A percentile compares a stretch with the other conserved stretches of the same genome.
phyloP scores from a whole-genome alignment of 2,329 filamentous ascomycete genomes.

The Colletotrichum endophyticum region DNA sequence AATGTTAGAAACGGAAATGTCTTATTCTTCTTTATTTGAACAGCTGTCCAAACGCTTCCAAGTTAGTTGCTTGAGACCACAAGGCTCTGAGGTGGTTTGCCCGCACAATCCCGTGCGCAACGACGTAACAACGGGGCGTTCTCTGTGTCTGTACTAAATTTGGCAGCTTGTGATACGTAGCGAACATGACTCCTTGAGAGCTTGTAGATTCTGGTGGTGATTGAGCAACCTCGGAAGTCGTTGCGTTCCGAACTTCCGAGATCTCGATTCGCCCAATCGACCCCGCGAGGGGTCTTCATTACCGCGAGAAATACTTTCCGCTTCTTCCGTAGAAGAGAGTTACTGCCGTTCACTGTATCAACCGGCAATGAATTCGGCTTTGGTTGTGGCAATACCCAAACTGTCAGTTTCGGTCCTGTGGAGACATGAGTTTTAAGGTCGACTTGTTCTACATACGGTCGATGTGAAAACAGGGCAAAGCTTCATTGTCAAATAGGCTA shows the following conservation, averaged over 20 bases:
- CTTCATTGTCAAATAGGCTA: background rate
- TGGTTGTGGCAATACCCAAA: background rate
- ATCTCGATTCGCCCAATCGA: background rate
- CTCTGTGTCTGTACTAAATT: background rate
- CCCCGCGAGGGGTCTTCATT: background rate
- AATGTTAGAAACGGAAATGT: background rate
- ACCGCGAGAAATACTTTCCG: background rate
- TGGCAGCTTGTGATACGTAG: background rate
- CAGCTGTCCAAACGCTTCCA: background rate
- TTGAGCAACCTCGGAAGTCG: background rate
- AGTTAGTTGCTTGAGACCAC: background rate
- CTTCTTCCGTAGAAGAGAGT: background rate
- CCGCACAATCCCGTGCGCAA: background rate
- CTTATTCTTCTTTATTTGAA: too few relatives aligned
- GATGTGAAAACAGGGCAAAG: background rate
- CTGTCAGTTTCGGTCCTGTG: background rate
- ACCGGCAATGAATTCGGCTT: background rate
- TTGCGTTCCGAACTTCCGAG: slow-evolving; percentile 1
- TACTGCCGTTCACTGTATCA: rapidly evolving
- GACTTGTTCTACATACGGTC: background rate
- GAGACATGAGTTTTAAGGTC: background rate
- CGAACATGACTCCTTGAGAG: background rate
- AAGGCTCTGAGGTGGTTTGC: background rate
- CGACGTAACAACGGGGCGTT: background rate
- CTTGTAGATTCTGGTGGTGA: background rate